phyloP scores from a whole-genome alignment of 2,329 filamentous ascomycete species.

The Alternaria sp. region DNA sequence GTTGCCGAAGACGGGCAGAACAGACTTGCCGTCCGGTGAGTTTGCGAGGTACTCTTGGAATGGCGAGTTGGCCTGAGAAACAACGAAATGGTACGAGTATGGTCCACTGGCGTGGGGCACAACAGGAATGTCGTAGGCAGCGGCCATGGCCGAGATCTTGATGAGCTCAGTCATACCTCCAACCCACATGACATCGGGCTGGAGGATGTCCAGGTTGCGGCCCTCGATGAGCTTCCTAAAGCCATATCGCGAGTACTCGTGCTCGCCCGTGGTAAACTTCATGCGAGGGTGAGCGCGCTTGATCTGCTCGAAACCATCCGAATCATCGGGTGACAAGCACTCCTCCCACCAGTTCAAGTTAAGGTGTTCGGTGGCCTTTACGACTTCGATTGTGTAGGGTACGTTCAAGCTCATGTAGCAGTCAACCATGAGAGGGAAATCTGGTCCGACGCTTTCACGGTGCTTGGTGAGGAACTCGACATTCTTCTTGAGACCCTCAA shows the following conservation, averaged over 20 bases:
- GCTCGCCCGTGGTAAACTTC: conserved; percentile 96
- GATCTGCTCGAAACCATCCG: conserved; percentile 86
- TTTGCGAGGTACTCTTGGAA: conserved; percentile 98
- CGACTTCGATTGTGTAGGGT: conserved; percentile 89
- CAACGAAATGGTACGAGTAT: conserved; percentile 95
- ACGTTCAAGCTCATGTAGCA: conserved; percentile 98
- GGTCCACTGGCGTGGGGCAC: conserved; percentile 94
- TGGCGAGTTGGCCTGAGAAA: conserved; percentile 89
- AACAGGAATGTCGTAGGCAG: conserved; percentile 92
- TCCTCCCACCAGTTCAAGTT: conserved; percentile 99
- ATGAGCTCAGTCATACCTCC: conserved; percentile 91
- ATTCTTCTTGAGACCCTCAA: conserved; percentile 83
- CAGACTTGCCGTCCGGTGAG: conserved; percentile 87
- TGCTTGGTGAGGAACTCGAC: conserved; percentile 87
- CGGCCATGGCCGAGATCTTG: conserved; percentile 85
- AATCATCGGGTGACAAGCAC: conserved; percentile 89
- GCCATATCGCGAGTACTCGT: conserved; percentile 92
- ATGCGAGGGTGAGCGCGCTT: conserved; percentile 89
- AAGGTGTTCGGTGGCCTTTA: conserved; percentile 81
- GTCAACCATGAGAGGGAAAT: conserved; percentile 94
- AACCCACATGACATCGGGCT: conserved; percentile 98
- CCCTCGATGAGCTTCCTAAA: conserved; percentile 94
- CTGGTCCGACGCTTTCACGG: conserved; percentile 82
- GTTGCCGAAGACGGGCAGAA: conserved; percentile 90
- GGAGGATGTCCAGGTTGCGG: conserved; percentile 91